Conservation (phyloP, 2,329 filamentous ascomycete genomes). For the Aspergillus sp. region DNA sequence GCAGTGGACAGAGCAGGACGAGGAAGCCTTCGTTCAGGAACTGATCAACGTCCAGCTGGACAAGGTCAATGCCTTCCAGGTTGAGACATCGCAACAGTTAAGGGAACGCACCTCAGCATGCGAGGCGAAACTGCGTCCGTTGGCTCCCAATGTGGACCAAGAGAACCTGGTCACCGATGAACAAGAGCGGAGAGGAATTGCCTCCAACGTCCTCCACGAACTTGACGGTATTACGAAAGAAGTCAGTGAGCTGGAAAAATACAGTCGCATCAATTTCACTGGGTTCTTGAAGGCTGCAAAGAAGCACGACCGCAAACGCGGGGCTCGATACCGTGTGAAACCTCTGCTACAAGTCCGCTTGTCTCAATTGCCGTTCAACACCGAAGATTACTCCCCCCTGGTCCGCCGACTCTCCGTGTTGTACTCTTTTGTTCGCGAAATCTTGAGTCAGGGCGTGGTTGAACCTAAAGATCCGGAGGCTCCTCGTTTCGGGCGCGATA, state of each 20-base stretch:
- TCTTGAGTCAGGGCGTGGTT: constrained; percentile 49
- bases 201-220: constrained; percentile 70
- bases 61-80: constrained; percentile 89
- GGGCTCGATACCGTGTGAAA: constrained; percentile 79
- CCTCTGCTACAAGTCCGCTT: constrained; percentile 89
- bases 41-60: constrained; percentile 92
- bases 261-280: constrained; percentile 94
- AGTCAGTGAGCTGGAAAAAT: constrained; percentile 90
- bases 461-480: constrained; percentile 56
- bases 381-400: constrained; percentile 86
- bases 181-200: constrained; percentile 52
- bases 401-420: constrained; percentile 87
- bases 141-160: constrained; percentile 43
- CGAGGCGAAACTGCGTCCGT: constrained; percentile 62
- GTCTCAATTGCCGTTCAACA: constrained; percentile 89
- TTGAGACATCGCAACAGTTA: constrained; percentile 75
- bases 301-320: constrained; percentile 95
- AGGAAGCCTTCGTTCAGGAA: constrained; percentile 91
- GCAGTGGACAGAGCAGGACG: constrained; percentile 88
- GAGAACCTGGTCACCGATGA: constrained; percentile 32
- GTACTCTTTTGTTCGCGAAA: constrained; percentile 91
- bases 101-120: constrained; percentile 74
- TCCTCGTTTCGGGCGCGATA: constrained; percentile 56
- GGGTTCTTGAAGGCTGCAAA: constrained; percentile 98
- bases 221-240: constrained; percentile 87